A percentile compares a stretch with the other conserved stretches of the same genome.
phyloP scores from a whole-genome alignment of 2,329 filamentous ascomycete species.

The Fusarium aywerte region DNA sequence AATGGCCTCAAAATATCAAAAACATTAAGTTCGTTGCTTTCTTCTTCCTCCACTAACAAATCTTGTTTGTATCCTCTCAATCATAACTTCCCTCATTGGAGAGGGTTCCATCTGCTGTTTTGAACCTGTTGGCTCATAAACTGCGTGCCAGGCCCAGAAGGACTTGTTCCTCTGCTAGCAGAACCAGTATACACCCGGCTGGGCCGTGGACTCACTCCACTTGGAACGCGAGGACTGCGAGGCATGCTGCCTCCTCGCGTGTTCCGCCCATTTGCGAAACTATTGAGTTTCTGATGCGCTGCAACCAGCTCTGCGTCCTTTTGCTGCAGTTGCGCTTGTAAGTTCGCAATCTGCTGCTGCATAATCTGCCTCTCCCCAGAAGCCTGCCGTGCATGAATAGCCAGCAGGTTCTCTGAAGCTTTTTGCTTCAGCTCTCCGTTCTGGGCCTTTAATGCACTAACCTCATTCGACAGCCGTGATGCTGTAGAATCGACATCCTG shows the following conservation, averaged over 20 bases:
- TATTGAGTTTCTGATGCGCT: constrained; percentile 59
- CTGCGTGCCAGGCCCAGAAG: constrained; percentile 55
- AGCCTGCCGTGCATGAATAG: constrained; percentile 60
- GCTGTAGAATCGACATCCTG: constrained; percentile 65
- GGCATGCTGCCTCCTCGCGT: constrained; percentile 67
- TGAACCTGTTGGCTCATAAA: constrained; percentile 53
- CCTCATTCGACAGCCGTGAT: constrained; percentile 58
- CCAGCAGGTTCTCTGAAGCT: constrained; percentile 58
- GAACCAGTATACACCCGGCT: constrained; percentile 51
- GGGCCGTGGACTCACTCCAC: constrained; percentile 61
- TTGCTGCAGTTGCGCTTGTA: constrained; percentile 58
- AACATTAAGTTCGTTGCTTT: constrained; percentile 16
- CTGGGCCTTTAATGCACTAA: constrained; percentile 56
- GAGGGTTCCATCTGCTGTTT: constrained; percentile 57
- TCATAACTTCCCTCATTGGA: constrained; percentile 52
- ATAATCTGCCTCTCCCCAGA: constrained; percentile 51
- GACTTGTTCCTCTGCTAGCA: constrained; percentile 63
- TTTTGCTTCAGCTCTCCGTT: constrained; percentile 55
- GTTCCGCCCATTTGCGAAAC: constrained; percentile 62
- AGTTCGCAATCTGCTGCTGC: constrained; percentile 54
- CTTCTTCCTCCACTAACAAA: neutral
- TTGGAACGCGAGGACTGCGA: constrained; percentile 64
- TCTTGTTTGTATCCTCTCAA: neutral
- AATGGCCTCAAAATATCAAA: constrained; percentile 13
- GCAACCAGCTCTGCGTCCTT: constrained; percentile 62